Conservation (phyloP, 2,329 filamentous ascomycete species). For the Aspergillus eucalypticola region DNA sequence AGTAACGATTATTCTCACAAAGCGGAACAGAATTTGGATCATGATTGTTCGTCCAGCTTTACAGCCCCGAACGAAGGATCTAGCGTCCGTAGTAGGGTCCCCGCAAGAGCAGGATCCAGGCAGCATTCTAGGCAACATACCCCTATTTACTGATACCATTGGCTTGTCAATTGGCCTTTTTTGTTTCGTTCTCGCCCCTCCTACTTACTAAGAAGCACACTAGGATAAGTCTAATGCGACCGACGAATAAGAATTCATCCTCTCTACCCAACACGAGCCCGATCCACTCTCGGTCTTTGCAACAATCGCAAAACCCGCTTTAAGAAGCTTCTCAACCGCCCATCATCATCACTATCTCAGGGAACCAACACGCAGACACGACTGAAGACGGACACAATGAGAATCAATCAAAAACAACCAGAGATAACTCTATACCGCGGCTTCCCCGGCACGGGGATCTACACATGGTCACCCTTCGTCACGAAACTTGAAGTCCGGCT, state of each 20-base stretch:
- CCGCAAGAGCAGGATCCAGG: neutral
- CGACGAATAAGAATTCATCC: too few relatives aligned
- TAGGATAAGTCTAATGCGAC: too few relatives aligned
- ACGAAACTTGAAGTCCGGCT: slow-evolving; percentile 64
- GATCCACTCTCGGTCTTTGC: neutral
- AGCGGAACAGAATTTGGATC: too few relatives aligned
- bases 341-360: neutral
- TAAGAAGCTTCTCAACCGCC: neutral
- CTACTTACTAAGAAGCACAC: too few relatives aligned
- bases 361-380: neutral
- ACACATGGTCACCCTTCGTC: slow-evolving; percentile 64
- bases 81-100: neutral
- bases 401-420: neutral
- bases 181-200: too few relatives aligned
- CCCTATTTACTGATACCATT: too few relatives aligned
- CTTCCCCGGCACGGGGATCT: slow-evolving; percentile 40
- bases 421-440: slow-evolving; percentile 53
- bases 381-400: neutral
- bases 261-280: neutral
- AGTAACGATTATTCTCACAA: too few relatives aligned
- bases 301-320: neutral
- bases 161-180: too few relatives aligned
- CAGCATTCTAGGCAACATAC: neutral
- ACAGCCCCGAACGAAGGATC: neutral
- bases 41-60: neutral